phyloP scores from a whole-genome alignment of 129 eudicot species.

The Flaveria ramosissima region DNA sequence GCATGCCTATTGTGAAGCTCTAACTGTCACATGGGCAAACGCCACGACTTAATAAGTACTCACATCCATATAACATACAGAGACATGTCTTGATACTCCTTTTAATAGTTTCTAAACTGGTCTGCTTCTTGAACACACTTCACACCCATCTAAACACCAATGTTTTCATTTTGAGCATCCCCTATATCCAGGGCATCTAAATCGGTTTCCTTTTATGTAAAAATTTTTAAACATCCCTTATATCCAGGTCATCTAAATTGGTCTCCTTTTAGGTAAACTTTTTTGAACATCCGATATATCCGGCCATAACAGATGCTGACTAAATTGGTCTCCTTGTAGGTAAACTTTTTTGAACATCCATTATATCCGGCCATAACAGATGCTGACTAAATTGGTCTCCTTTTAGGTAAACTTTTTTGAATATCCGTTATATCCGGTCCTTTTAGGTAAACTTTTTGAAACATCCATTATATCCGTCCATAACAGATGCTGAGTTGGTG shows the following conservation, averaged over 20 bases:
- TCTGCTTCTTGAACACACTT: conserved; percentile 5
- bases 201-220: background rate
- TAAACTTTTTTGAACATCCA: background rate
- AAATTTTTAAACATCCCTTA: background rate
- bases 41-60: background rate
- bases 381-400: too few species aligned
- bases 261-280: background rate
- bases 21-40: background rate
- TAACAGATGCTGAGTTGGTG: conserved; percentile 1
- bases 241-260: too few species aligned
- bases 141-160: background rate
- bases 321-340: background rate
- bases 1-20: background rate
- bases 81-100: background rate
- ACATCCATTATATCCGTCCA: background rate
- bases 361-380: too few species aligned
- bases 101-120: background rate
- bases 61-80: background rate
- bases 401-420: background rate
- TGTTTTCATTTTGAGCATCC: background rate
- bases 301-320: too few species aligned
- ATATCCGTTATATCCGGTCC: background rate
- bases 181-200: too few species aligned
- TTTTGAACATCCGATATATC: background rate
- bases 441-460: background rate